Evolutionary conservation across 2,329 filamentous ascomycete genomes (phyloP).

Genomic region (Pyrenophora tritici-repentis): DNA sequence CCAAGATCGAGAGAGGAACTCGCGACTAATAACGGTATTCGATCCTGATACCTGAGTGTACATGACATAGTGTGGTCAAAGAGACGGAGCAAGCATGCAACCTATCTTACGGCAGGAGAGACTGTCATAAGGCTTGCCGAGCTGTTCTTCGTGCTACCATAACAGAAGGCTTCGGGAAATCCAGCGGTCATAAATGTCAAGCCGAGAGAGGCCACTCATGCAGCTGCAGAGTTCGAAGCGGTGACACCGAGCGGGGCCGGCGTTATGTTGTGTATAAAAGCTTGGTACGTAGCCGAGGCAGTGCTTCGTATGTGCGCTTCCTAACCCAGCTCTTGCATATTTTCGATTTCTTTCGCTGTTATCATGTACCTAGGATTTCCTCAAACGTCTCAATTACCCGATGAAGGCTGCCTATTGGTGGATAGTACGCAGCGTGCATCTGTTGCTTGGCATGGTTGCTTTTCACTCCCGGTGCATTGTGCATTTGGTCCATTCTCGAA

Average conservation of each 20-base stretch:
- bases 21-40: constrained; percentile 20
- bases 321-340: constrained; percentile 17
- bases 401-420: constrained; percentile 11
- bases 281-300: constrained; percentile 30
- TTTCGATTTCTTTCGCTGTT: constrained; percentile 11
- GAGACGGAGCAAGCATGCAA: constrained; percentile 9
- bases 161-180: constrained; percentile 9
- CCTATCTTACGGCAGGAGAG: constrained; percentile 8
- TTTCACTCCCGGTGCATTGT: constrained; percentile 14
- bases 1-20: constrained; percentile 15
- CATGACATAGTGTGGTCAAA: constrained; percentile 10
- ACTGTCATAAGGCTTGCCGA: constrained; percentile 5
- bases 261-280: constrained; percentile 20
- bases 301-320: constrained; percentile 11
- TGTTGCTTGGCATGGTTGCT: constrained; percentile 17
- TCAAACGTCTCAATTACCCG: constrained; percentile 8
- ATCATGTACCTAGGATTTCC: constrained; percentile 9
- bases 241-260: constrained; percentile 23
- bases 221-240: constrained; percentile 13
- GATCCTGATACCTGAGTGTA: constrained; percentile 27
- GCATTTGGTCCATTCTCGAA: constrained; percentile 13
- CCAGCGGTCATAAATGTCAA: constrained; percentile 9
- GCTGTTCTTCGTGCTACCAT: constrained; percentile 5
- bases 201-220: constrained; percentile 12
- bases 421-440: constrained; percentile 13